Evolutionary conservation across 768 basidiomycete genomes (phyloP).

Genomic region (Tulasnella sp.): DNA sequence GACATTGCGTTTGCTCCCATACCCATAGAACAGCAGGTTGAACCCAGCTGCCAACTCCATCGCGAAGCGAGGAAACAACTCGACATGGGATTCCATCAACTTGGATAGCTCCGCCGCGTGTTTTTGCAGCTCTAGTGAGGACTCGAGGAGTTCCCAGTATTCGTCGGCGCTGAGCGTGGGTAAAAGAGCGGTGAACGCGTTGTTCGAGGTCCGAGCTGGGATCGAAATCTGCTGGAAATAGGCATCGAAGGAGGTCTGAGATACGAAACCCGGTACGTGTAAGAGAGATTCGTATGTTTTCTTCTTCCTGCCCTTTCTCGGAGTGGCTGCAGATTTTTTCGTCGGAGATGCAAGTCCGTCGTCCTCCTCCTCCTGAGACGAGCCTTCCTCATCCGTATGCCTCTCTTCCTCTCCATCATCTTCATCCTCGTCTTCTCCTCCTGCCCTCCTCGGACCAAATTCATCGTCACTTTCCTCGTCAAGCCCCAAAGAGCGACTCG

Average conservation of each 20-base stretch:
- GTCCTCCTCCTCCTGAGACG: conserved; percentile 12
- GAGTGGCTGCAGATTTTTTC: conserved; percentile 5
- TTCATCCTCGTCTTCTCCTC: neutral
- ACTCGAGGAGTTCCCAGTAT: conserved; percentile 32
- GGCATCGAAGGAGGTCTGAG: conserved; percentile 70
- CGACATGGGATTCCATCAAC: conserved; percentile 29
- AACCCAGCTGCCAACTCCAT: conserved; percentile 75
- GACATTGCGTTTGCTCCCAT: conserved; percentile 73
- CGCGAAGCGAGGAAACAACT: conserved; percentile 52
- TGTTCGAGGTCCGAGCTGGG: conserved; percentile 63
- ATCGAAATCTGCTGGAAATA: conserved; percentile 66
- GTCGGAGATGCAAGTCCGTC: conserved; percentile 13
- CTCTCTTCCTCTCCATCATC: conserved; percentile 22
- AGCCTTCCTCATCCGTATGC: conserved; percentile 20
- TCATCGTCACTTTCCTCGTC: conserved; percentile 1
- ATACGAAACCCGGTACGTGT: conserved; percentile 31
- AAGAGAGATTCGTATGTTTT: neutral
- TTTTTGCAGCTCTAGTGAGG: conserved; percentile 28
- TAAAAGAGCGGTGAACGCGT: conserved; percentile 69
- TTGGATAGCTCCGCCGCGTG: conserved; percentile 30
- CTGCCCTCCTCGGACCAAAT: neutral
- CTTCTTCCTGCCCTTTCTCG: conserved; percentile 7
- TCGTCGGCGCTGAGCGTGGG: conserved; percentile 63
- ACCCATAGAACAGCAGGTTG: conserved; percentile 81
- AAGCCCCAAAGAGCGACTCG: no score